Base-by-base conservation (phyloP, 2,329 filamentous ascomycete genomes). In the Blastomyces parvus region DNA sequence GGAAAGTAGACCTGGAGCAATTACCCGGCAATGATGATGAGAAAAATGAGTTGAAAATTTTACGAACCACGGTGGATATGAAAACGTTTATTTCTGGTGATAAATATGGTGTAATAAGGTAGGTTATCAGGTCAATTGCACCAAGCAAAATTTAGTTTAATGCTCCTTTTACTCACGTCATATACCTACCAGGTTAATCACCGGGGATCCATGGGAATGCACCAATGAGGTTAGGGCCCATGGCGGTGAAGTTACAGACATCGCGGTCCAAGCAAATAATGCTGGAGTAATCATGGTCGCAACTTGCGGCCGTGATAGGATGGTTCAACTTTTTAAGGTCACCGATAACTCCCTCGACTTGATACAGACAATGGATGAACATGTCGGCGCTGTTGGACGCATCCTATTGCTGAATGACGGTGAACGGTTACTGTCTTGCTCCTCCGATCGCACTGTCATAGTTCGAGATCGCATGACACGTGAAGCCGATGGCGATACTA, bases 311-410 rank as follows among this genome's bases (percentile, higher is more conserved):
- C 84, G 94, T 67, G 94, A 99, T 75, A 87, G 94, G 60, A 96
- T 89, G n/a, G 85, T 93, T 0, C 94, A 99, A 73, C 79, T 99
- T n/a, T 97, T 97, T 72, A 82, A 84, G 65, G 80, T 81, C 30
- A 77, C 78, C 1, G 79, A 76, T 14, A 82, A 85, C 2, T 77
- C 76, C 2, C 88, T 95, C 74, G 84, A 89, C 64, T 84, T 97
- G 63, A 84, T 96, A 60, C 94, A 99, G 74, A 99, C 94, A 0
- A 84, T 97, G 71, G 86, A 90, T 63, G 93, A 99, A 69, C 96
- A 97, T 74, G 86, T 91, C 38, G 90, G 91, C 27, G 89, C 90
- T 66, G 92, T 99, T 22, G 88, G 84, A 62, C 86, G 87, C 36
- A 78, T 97, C 36, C 81, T 92, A 9, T 91, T 95, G 64, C 84